Conservation (phyloP, 495 filamentous ascomycete genomes). For the Trichoderma orchidacearum region DNA sequence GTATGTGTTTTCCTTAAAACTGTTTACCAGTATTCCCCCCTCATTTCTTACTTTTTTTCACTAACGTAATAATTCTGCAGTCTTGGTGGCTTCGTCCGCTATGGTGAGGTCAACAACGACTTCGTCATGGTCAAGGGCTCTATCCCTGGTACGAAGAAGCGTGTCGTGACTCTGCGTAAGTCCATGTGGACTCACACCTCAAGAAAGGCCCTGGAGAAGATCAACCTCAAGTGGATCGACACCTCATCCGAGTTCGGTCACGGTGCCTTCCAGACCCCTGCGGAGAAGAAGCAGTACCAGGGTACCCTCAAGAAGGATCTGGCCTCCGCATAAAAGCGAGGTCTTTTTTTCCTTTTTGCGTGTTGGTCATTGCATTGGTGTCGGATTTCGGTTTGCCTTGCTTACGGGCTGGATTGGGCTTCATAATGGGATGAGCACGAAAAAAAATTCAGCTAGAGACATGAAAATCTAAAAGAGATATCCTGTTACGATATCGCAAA, state of each 20-base stretch:
- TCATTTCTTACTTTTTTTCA: not conserved
- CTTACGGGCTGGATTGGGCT: conserved; percentile 27
- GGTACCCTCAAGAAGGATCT: conserved; percentile 99
- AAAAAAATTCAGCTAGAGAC: conserved; percentile 10
- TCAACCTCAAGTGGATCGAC: conserved; percentile 99
- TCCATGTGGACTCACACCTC: conserved; percentile 97
- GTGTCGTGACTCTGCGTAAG: conserved; percentile 97
- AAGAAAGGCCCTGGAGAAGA: conserved; percentile 91
- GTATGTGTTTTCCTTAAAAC: conserved; percentile 51
- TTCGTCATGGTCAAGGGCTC: conserved; percentile 97
- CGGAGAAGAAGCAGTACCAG: conserved; percentile 89
- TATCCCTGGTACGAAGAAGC: conserved; percentile 97
- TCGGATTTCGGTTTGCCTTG: conserved; percentile 27
- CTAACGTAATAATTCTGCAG: conserved; percentile 32
- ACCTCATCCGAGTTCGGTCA: conserved; percentile 99
- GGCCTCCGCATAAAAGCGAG: conserved; percentile 37
- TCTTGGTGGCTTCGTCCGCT: conserved; percentile 97
- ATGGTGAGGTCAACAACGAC: conserved; percentile 99
- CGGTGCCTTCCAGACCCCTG: conserved; percentile 95
- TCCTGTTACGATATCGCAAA: not conserved
- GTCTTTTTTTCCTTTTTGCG: conserved; percentile 30
- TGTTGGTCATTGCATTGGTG: conserved; percentile 41
- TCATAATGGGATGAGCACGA: conserved; percentile 24
- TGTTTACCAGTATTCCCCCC: not conserved
- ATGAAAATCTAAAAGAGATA: conserved; percentile 1